Evolutionary conservation across 2,329 filamentous ascomycete species (phyloP).

Genomic region (Fusarium secorum): DNA sequence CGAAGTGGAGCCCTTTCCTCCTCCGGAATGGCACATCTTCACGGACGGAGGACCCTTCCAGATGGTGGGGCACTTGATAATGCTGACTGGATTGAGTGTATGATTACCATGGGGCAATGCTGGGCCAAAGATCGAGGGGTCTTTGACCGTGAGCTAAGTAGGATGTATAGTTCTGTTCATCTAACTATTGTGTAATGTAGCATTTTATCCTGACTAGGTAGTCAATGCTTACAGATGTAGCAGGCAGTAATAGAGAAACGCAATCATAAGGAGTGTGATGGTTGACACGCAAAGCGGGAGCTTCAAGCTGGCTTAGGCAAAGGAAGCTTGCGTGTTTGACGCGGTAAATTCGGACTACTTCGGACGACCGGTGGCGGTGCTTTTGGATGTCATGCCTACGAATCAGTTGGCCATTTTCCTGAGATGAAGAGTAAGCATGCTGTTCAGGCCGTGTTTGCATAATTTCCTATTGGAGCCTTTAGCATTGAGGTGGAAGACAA

Average conservation of each 20-base stretch:
- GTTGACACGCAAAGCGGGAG: neutral
- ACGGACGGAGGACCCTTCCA: constrained; percentile 1
- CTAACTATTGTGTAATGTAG: neutral
- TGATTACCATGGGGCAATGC: constrained; percentile 11
- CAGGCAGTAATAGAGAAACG: constrained; percentile 32
- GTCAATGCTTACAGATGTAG: neutral
- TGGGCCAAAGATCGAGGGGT: neutral
- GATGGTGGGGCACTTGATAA: neutral
- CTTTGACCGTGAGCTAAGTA: neutral
- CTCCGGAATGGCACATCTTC: constrained; percentile 13
- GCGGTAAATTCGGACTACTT: neutral
- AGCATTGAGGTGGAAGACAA: constrained; percentile 14
- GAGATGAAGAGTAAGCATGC: constrained; percentile 16
- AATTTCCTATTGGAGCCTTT: constrained; percentile 19
- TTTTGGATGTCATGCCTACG: neutral
- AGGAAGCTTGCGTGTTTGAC: constrained; percentile 23
- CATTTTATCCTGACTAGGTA: neutral
- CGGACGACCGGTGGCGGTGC: neutral
- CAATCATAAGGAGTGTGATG: neutral
- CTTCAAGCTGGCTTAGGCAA: constrained; percentile 7
- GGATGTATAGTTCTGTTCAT: neutral
- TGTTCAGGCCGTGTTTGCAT: neutral
- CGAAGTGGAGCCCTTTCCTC: constrained; percentile 14
- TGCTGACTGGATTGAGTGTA: constrained; percentile 1
- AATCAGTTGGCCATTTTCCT: neutral